These are phyloP conservation scores for Nothopassalora personata DNA, from an alignment of 2,329 filamentous ascomycete genomes.

Conservation along the genomic window DNA sequence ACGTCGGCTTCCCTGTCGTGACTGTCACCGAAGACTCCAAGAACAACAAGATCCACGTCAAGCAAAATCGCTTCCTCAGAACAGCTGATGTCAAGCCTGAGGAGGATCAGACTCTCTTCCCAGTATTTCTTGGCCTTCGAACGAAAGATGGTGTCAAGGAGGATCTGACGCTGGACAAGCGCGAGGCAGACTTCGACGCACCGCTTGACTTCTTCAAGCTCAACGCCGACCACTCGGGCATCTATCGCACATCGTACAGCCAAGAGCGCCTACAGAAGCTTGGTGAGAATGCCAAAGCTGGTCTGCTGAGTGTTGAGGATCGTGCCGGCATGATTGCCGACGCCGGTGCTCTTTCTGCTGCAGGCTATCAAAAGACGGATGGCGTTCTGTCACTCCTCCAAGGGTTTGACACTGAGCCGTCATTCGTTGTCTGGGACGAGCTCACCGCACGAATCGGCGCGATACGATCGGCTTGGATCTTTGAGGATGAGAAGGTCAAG, in stretches of 20 bases:
- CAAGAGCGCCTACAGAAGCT: slow-evolving; percentile 81
- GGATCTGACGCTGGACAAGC: slow-evolving; percentile 63
- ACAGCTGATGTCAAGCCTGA: slow-evolving; percentile 91
- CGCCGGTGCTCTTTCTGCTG: slow-evolving; percentile 80
- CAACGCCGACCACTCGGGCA: slow-evolving; percentile 87
- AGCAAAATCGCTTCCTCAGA: slow-evolving; percentile 90
- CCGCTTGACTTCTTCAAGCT: slow-evolving; percentile 90
- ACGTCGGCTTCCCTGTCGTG: slow-evolving; percentile 88
- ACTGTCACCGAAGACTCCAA: slow-evolving; percentile 71
- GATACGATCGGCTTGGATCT: slow-evolving; percentile 82
- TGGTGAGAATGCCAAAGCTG: slow-evolving; percentile 75
- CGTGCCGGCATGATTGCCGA: slow-evolving; percentile 87
- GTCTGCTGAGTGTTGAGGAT: slow-evolving; percentile 79
- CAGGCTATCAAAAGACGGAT: slow-evolving; percentile 90
- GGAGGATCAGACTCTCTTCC: slow-evolving; percentile 82
- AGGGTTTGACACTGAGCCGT: slow-evolving; percentile 72
- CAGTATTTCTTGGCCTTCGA: slow-evolving; percentile 80
- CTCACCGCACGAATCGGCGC: slow-evolving; percentile 71
- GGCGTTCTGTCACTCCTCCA: slow-evolving; percentile 80
- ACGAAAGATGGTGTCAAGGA: slow-evolving; percentile 80
- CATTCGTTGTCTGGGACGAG: slow-evolving; percentile 94
- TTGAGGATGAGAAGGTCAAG: slow-evolving; percentile 68
- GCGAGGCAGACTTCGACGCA: slow-evolving; percentile 73
- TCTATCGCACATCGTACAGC: slow-evolving; percentile 85
- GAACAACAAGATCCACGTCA: slow-evolving; percentile 71